A percentile compares a stretch with the other conserved stretches of the same genome.
Conservation (phyloP, 768 basidiomycete species). For the Hygrophoropsis aurantiaca region DNA sequence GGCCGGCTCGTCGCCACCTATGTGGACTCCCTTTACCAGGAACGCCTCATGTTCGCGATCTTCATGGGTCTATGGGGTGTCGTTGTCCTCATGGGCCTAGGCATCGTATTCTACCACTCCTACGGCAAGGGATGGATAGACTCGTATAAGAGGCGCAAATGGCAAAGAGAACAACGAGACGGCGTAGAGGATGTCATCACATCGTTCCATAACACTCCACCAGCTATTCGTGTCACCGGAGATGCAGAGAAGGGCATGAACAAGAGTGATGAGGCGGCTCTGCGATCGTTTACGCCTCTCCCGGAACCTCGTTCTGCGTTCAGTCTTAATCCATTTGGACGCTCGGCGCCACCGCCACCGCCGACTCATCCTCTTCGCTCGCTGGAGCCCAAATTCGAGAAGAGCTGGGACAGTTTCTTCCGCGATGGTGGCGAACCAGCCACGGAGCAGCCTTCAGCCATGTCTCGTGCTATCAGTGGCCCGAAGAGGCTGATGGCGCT, state of each 20-base stretch:
- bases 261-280: slow-evolving; percentile 20
- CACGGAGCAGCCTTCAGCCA: slow-evolving; percentile 23
- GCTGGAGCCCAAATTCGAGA: slow-evolving; percentile 32
- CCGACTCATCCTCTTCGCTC: slow-evolving; percentile 21
- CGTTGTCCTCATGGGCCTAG: slow-evolving; percentile 78
- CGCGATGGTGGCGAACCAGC: slow-evolving; percentile 18
- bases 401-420: slow-evolving; percentile 48
- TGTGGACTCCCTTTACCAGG: slow-evolving; percentile 68
- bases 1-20: slow-evolving; percentile 75
- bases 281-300: slow-evolving; percentile 52
- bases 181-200: slow-evolving; percentile 44
- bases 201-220: slow-evolving; percentile 17
- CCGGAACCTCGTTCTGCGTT: slow-evolving; percentile 35
- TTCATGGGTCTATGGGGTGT: slow-evolving; percentile 84
- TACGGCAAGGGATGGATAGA: slow-evolving; percentile 51
- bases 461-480: slow-evolving; percentile 23
- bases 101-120: slow-evolving; percentile 71
- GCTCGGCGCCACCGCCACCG: slow-evolving; percentile 32
- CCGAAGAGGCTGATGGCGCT: slow-evolving; percentile 45
- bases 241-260: slow-evolving; percentile 23
- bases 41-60: slow-evolving; percentile 79
- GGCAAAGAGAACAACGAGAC: slow-evolving; percentile 50
- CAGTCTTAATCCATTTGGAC: slow-evolving; percentile 36
- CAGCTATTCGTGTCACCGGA: slow-evolving; percentile 13
- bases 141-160: slow-evolving; percentile 46